These are phyloP conservation scores for Annulohypoxylon moriforme DNA, from an alignment of 495 filamentous ascomycete species.

Conservation along the genomic window DNA sequence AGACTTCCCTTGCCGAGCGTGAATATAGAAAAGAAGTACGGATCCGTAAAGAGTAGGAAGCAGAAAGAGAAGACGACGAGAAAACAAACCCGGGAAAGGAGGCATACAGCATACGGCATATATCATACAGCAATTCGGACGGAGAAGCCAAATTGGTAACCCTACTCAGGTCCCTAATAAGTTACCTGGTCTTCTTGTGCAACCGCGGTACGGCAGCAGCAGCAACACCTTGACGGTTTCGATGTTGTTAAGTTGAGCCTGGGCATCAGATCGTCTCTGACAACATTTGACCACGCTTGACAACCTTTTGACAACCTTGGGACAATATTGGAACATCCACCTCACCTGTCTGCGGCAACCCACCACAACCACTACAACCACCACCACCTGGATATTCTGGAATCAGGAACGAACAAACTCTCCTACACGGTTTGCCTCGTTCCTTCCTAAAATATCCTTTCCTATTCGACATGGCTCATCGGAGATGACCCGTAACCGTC, in stretches of 20 bases:
- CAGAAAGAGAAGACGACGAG: slow-evolving; percentile 18
- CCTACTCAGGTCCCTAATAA: slow-evolving; percentile 19
- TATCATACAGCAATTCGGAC: too few relatives aligned
- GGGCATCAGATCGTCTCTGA: slow-evolving; percentile 41
- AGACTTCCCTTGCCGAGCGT: slow-evolving; percentile 39
- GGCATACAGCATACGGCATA: too few relatives aligned
- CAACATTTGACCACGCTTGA: slow-evolving; percentile 2
- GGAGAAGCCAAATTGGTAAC: slow-evolving; percentile 12
- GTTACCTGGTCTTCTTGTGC: slow-evolving; percentile 28
- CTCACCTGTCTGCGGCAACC: not conserved
- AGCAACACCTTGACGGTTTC: slow-evolving; percentile 25
- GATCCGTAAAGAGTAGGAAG: slow-evolving; percentile 9
- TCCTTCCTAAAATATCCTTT: slow-evolving; percentile 25
- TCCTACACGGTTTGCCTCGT: slow-evolving; percentile 31
- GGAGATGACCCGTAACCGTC: slow-evolving; percentile 43
- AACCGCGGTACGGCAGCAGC: slow-evolving; percentile 33
- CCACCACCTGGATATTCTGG: slow-evolving; percentile 32
- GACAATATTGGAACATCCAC: not conserved
- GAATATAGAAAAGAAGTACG: slow-evolving; percentile 32
- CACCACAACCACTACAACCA: slow-evolving; percentile 10
- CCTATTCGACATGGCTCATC: slow-evolving; percentile 43
- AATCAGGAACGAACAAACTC: slow-evolving; percentile 41
- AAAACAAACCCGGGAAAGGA: slow-evolving; percentile 26
- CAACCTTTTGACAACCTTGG: not conserved
- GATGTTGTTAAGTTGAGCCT: not conserved